Conservation (phyloP, 768 basidiomycete genomes). For the Leccinum pellstonianum region DNA sequence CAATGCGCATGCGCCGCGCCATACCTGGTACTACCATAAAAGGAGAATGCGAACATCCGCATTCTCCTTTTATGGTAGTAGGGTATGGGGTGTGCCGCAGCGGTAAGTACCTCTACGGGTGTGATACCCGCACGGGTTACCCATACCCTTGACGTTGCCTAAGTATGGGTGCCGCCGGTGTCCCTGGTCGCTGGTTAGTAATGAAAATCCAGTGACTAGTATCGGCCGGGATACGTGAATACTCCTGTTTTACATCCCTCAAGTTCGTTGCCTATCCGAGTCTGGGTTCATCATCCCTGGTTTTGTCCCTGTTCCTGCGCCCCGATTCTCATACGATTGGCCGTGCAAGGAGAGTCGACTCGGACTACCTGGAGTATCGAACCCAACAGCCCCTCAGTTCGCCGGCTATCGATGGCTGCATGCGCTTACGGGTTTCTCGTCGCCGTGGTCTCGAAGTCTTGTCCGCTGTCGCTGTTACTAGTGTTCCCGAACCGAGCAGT, state of each 20-base stretch:
- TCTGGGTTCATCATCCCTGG: not conserved
- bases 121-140: too few relatives aligned
- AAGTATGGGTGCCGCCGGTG: not conserved
- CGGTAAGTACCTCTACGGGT: too few relatives aligned
- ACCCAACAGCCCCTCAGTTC: not conserved
- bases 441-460: too few relatives aligned
- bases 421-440: not conserved
- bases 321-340: conserved; percentile 12
- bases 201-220: conserved; percentile 5
- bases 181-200: not conserved
- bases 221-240: not conserved
- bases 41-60: too few relatives aligned
- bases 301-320: not conserved
- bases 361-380: not conserved
- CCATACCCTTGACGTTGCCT: too few relatives aligned
- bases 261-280: not conserved
- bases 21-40: too few relatives aligned
- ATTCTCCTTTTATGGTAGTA: too few relatives aligned
- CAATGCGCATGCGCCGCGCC: not conserved
- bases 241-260: not conserved
- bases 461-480: not conserved
- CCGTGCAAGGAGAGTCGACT: not conserved
- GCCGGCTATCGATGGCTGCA: not conserved
- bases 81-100: too few relatives aligned
- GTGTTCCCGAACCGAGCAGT: too few relatives aligned